phyloP scores from a whole-genome alignment of 2,329 filamentous ascomycete genomes.

The Aspergillus novoparasiticus region DNA sequence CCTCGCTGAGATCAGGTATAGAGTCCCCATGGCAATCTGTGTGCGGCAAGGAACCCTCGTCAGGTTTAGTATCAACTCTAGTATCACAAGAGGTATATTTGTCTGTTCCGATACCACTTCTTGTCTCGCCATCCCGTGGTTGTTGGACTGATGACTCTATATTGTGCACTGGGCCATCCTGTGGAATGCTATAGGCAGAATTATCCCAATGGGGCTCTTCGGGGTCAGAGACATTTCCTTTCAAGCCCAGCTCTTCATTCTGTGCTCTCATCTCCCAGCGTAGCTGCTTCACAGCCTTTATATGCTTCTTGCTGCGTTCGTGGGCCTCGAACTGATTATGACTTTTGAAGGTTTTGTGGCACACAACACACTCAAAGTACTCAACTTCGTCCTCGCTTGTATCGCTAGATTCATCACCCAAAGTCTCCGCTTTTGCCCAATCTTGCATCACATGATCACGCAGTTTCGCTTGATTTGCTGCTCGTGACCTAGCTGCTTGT shows the following conservation, averaged over 20 bases:
- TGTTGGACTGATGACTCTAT: background rate
- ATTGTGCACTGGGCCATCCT: background rate
- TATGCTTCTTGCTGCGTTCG: conserved; percentile 95
- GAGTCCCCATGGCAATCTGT: background rate
- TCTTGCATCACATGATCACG: conserved; percentile 66
- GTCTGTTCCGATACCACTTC: background rate
- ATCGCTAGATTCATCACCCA: conserved; percentile 52
- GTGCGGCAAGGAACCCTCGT: background rate
- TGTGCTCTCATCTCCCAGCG: conserved; percentile 82
- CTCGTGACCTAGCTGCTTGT: conserved; percentile 80
- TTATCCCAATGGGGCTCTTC: background rate
- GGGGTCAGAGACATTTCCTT: conserved; percentile 8
- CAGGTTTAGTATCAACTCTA: background rate
- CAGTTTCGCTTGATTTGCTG: conserved; percentile 76
- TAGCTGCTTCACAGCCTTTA: conserved; percentile 80
- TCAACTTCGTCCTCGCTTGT: conserved; percentile 54
- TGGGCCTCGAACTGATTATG: conserved; percentile 90
- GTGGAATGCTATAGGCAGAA: background rate
- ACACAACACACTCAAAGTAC: conserved; percentile 65
- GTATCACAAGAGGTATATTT: background rate
- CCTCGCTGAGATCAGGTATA: conserved; percentile 9
- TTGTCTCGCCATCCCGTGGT: background rate
- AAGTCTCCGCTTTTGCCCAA: conserved; percentile 69
- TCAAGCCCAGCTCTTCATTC: conserved; percentile 55
- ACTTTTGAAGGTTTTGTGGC: conserved; percentile 75